Evolutionary conservation across 306 rosid species (phyloP), one percentile per base, ranked within the genome.

Genomic region (Begonia loranthoides): DNA sequence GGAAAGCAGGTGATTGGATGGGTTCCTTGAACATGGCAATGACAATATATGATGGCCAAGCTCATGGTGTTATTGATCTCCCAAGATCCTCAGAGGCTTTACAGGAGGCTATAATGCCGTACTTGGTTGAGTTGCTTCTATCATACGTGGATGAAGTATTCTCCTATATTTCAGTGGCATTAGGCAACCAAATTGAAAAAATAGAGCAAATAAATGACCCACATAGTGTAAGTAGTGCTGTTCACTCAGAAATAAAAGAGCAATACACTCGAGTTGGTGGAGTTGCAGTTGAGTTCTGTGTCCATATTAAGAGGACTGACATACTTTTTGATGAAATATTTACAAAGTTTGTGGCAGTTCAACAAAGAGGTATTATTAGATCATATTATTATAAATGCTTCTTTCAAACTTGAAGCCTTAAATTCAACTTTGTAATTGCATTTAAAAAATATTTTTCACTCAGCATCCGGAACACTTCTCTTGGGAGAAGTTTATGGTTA

Each of bases 1-100:
- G 78, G 49, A 80, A 76, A 69, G 95, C 94, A 46, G 95, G 95
- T 71, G 99, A 90, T 70, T 90, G 99, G 99, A 86, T 85, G 99
- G 90, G 95, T 72, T 75, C 95, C 52, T 69, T 90, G 75, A 86
- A 79, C 84, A 90, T 90, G 95, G 81, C 94, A 58, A 76, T 82
- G 85, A 80, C 86, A 63, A 88, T 90, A 48, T 90, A 80, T 63
- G 95, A 90, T 71, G 92, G 99, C 64, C 87, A 82, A 66, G 83
- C 94, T 54, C 99, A 86, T 65, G 99, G 95, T 51, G 94, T 86
- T 49, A 58, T 82, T 63, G 99, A 90, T 73, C 95, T 90, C 57
- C 99, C 99, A 24, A 78, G 95, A 73, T 73, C 83, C 69, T 72
- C 86, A 83, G 86, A 76, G 72, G 94, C 94, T 62, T 72, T 86